Evolutionary conservation across 2,329 filamentous ascomycete genomes (phyloP).

Genomic region (Blastomyces emzantsi): DNA sequence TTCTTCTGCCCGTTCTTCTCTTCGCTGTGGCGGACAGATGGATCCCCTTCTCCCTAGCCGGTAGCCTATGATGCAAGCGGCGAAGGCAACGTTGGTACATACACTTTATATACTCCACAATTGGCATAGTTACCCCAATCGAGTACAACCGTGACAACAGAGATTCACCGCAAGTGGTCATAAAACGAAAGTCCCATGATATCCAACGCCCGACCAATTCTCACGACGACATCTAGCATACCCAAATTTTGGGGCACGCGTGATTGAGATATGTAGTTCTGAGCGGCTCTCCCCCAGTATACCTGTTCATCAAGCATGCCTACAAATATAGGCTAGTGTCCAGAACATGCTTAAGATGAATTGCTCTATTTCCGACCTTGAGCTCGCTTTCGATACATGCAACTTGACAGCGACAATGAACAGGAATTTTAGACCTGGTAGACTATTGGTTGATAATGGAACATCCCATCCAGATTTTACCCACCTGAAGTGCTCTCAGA

Average conservation of each 20-base stretch:
- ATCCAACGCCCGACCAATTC: background rate
- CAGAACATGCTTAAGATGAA: background rate
- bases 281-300: no score
- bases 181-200: background rate
- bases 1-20: no score
- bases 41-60: background rate
- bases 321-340: no score
- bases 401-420: background rate
- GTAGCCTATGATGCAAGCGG: conserved; percentile 1
- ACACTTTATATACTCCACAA: background rate
- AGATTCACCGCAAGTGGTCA: background rate
- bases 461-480: background rate
- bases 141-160: conserved; percentile 1
- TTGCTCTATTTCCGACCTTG: background rate
- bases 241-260: background rate
- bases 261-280: background rate
- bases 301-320: no score
- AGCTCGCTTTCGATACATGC: background rate
- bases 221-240: background rate
- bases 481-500: no score
- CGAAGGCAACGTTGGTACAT: background rate
- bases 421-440: background rate
- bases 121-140: background rate
- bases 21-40: background rate
- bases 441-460: background rate